A percentile compares a stretch with the other conserved stretches of the same genome.
These are phyloP conservation scores for Eutypa lata DNA, from an alignment of 2,329 filamentous ascomycete species.

Conservation along the genomic window DNA sequence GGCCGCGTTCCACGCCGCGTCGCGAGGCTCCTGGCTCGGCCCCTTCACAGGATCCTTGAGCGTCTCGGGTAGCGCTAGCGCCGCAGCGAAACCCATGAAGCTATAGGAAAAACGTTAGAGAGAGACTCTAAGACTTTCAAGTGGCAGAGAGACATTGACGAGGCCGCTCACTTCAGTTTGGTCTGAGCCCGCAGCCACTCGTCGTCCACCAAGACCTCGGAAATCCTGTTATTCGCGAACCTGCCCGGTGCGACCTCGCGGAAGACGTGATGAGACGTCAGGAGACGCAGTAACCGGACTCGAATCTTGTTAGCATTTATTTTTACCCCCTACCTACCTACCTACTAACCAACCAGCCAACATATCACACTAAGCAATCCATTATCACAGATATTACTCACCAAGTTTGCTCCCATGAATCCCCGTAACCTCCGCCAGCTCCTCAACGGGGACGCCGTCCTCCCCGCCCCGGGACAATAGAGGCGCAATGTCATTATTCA, in stretches of 20 bases:
- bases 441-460: neutral
- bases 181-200: neutral
- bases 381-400: neutral
- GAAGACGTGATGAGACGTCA: neutral
- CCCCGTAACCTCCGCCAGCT: neutral
- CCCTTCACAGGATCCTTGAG: too few relatives aligned
- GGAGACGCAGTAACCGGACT: neutral
- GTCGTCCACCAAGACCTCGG: neutral
- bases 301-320: neutral
- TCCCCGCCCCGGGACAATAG: neutral
- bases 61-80: too few relatives aligned
- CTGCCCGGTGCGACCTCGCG: neutral
- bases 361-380: neutral
- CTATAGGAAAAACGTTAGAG: too few relatives aligned
- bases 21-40: too few relatives aligned
- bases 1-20: too few relatives aligned
- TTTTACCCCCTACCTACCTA: too few relatives aligned
- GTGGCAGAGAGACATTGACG: too few relatives aligned
- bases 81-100: too few relatives aligned
- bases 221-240: neutral
- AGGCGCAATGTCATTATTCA: neutral
- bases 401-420: neutral
- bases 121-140: too few relatives aligned
- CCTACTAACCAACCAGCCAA: too few relatives aligned
- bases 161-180: neutral